Evolutionary conservation across 2,329 filamentous ascomycete species (phyloP).

Genomic region (Pestalotiopsis sp.): DNA sequence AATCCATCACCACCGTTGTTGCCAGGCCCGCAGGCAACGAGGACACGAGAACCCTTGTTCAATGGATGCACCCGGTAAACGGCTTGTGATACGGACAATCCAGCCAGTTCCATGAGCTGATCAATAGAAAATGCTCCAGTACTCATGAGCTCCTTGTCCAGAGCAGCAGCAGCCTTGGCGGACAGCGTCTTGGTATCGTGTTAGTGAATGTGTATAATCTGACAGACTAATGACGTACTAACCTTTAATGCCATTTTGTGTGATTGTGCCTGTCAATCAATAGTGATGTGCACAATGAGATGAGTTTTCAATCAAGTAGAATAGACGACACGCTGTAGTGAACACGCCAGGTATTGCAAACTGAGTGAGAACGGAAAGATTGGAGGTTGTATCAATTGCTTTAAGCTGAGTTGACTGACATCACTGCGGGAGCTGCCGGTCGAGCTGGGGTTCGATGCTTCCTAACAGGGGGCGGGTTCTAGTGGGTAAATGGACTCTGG

Average conservation of each 20-base stretch:
- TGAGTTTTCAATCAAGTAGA: too few relatives aligned
- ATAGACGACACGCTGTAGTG: background rate
- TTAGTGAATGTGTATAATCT: slow-evolving; percentile 21
- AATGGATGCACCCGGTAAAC: slow-evolving; percentile 85
- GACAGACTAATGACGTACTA: slow-evolving; percentile 7
- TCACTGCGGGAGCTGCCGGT: background rate
- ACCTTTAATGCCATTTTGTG: slow-evolving; percentile 6
- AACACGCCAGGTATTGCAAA: background rate
- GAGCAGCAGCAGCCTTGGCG: slow-evolving; percentile 82
- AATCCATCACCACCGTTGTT: slow-evolving; percentile 89
- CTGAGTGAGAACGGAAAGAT: background rate
- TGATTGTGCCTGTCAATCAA: background rate
- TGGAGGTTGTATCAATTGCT: background rate
- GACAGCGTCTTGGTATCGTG: slow-evolving; percentile 69
- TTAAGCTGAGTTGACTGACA: background rate
- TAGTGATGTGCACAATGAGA: too few relatives aligned
- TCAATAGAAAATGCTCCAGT: slow-evolving; percentile 87
- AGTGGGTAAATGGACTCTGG: background rate
- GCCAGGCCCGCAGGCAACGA: slow-evolving; percentile 89
- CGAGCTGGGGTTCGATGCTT: background rate
- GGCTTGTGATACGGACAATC: slow-evolving; percentile 89
- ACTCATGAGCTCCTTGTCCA: slow-evolving; percentile 95
- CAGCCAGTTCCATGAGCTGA: slow-evolving; percentile 96
- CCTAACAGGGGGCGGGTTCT: background rate
- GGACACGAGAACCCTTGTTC: slow-evolving; percentile 69